phyloP scores from a whole-genome alignment of 345 rosid species.

The Isatis tinctoria region DNA sequence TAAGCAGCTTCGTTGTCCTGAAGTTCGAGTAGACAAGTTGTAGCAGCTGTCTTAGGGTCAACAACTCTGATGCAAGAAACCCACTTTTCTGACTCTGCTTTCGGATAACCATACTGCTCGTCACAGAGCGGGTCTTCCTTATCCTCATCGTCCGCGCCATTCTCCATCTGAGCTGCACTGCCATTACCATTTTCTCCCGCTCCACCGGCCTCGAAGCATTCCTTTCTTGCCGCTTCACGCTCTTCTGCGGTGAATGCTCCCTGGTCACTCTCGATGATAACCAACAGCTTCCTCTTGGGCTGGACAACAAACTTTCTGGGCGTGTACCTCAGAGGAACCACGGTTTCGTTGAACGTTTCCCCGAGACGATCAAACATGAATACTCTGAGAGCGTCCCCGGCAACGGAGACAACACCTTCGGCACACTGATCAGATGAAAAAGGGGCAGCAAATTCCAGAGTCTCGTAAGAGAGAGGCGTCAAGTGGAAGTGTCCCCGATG shows the following conservation, averaged over 20 bases:
- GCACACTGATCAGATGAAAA: constrained; percentile 99
- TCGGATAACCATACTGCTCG: constrained; percentile 98
- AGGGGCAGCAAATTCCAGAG: constrained; percentile 92
- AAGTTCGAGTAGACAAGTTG: constrained; percentile 93
- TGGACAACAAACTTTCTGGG: constrained; percentile 90
- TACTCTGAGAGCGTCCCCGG: constrained; percentile 92
- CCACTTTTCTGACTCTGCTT: constrained; percentile 90
- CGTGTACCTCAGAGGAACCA: constrained; percentile 88
- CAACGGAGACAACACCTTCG: constrained; percentile 95
- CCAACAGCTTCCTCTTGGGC: constrained; percentile 67
- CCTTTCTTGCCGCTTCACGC: constrained; percentile 93
- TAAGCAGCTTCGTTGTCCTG: constrained; percentile 98
- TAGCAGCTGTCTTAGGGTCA: constrained; percentile 69
- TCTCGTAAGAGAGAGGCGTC: constrained; percentile 94
- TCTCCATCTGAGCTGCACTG: constrained; percentile 44
- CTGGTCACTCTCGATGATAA: constrained; percentile 90
- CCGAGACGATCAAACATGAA: constrained; percentile 93
- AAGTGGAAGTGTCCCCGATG: constrained; percentile 92
- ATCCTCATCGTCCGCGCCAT: constrained; percentile 56
- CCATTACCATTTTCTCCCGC: constrained; percentile 74
- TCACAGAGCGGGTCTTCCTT: constrained; percentile 83
- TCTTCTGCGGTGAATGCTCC: constrained; percentile 94
- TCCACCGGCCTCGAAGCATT: constrained; percentile 77
- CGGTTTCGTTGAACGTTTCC: constrained; percentile 90
- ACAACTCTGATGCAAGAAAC: constrained; percentile 97